Base-by-base conservation (phyloP, 495 filamentous ascomycete genomes). In the Chaetomium cochliodes region DNA sequence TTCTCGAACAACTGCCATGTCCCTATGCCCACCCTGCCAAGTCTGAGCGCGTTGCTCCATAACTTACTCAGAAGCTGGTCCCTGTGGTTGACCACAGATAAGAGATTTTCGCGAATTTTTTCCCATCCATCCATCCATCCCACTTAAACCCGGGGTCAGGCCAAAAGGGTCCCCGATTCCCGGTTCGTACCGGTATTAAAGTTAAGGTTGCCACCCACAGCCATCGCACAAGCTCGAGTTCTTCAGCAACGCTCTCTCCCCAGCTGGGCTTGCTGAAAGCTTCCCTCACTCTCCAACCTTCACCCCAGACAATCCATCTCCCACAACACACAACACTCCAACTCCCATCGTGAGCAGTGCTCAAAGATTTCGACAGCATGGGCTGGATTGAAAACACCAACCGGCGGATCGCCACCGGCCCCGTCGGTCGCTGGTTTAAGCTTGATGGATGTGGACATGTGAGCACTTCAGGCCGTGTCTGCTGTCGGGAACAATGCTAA, bases 361-460 rank as follows among this genome's bases (percentile, higher is more conserved):
- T 60, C 57, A 60, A 23, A 30, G 18, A 37, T 41, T 15, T 46
- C 30, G 41, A 23, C 64, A 71, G 75, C 37, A 80, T 80, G 72
- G 74, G 65, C 39, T 86, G 80, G 81, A 71, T 84, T 63, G 77
- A 84, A 25, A 73, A 77, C 37, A 74, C 79, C 70, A 88, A 90
- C 69, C 55, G 73, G 49, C 77, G 73, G 70, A 77, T 89, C 66
- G 87, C 85, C 62, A 67, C 72, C 58, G 84, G 84, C 69, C 77
- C 81, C 42, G 81, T 92, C 63, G 90, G 90, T 55, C 79, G 81
- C 58, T 91, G 86, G 80, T 93, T 93, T 77, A 82, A 82, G 51
- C 80, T 93, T 20, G 89, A 92, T 65, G 86, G 86, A 69, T 90
- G 82, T 37, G 89, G 90, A 64, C 88, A 91, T 81, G 86, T 90